Evolutionary conservation across 1,284 basidiomycete species (phyloP).

Genomic region (Cryptococcus deneoformans): DNA sequence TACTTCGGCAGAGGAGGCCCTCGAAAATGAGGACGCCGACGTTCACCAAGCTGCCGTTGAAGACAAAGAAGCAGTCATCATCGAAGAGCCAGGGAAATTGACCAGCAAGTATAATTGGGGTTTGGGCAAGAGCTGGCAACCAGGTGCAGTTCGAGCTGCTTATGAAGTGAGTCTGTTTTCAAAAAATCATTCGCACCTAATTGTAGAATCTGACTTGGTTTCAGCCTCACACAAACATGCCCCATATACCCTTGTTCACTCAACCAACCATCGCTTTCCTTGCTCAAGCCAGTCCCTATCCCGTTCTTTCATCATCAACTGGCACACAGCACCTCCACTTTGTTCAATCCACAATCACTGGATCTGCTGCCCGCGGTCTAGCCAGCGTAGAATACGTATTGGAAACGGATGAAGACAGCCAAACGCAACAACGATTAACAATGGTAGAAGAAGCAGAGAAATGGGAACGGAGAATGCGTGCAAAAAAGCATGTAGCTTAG

Average conservation of each 20-base stretch:
- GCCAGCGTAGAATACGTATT: conserved; percentile 45
- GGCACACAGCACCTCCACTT: conserved; percentile 14
- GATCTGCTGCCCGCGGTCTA: conserved; percentile 26
- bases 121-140: conserved; percentile 21
- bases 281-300: conserved; percentile 28
- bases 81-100: conserved; percentile 20
- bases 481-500: conserved; percentile 5
- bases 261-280: conserved; percentile 32
- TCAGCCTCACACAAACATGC: conserved; percentile 47
- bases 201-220: background rate
- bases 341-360: conserved; percentile 19
- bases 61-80: conserved; percentile 19
- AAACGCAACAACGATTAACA: conserved; percentile 12
- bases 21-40: conserved; percentile 7
- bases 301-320: conserved; percentile 22
- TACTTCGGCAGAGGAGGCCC: background rate
- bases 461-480: conserved; percentile 35
- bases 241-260: conserved; percentile 42
- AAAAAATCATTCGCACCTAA: background rate
- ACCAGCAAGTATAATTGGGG: conserved; percentile 11
- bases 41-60: conserved; percentile 1
- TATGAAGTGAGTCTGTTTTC: conserved; percentile 38
- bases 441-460: conserved; percentile 38
- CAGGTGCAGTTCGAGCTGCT: conserved; percentile 31
- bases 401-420: conserved; percentile 11